Conservation (phyloP, 176 grass and related monocot species). For the Avena atlantica region DNA sequence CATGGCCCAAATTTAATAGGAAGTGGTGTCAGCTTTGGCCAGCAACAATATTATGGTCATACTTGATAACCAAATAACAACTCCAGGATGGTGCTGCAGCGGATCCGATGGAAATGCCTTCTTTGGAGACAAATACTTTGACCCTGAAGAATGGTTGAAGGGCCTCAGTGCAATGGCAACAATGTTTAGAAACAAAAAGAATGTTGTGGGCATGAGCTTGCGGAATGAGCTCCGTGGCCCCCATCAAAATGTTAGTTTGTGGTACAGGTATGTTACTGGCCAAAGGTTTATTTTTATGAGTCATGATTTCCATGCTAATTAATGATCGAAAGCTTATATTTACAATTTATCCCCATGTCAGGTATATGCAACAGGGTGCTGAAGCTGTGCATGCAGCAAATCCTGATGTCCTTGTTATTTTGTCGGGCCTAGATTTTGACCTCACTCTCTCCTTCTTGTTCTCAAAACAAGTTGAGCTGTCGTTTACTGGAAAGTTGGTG, state of each 20-base stretch:
- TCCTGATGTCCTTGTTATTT: conserved; percentile 70
- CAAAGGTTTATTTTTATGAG: background rate
- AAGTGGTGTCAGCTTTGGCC: conserved; percentile 71
- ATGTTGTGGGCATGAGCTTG: conserved; percentile 95
- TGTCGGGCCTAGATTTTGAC: conserved; percentile 88
- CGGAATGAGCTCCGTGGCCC: conserved; percentile 84
- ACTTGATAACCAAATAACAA: conserved; percentile 96
- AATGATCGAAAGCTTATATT: conserved; percentile 21
- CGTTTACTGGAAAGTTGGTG: conserved; percentile 79
- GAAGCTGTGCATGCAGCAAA: conserved; percentile 81
- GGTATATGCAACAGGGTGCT: conserved; percentile 93
- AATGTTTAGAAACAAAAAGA: conserved; percentile 67
- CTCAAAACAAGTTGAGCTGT: conserved; percentile 47
- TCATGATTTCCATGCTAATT: background rate
- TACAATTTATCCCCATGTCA: conserved; percentile 43
- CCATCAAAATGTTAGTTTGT: conserved; percentile 75
- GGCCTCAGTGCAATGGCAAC: conserved; percentile 72
- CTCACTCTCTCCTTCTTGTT: conserved; percentile 72
- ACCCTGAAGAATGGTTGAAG: conserved; percentile 80
- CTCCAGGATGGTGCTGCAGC: conserved; percentile 86
- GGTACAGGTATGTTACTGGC: conserved; percentile 74
- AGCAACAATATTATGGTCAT: conserved; percentile 88
- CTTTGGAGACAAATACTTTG: conserved; percentile 89
- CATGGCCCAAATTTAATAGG: conserved; percentile 40
- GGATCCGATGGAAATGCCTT: conserved; percentile 71